phyloP scores from a whole-genome alignment of 2,329 filamentous ascomycete genomes.

The Diaporthe ilicicola region DNA sequence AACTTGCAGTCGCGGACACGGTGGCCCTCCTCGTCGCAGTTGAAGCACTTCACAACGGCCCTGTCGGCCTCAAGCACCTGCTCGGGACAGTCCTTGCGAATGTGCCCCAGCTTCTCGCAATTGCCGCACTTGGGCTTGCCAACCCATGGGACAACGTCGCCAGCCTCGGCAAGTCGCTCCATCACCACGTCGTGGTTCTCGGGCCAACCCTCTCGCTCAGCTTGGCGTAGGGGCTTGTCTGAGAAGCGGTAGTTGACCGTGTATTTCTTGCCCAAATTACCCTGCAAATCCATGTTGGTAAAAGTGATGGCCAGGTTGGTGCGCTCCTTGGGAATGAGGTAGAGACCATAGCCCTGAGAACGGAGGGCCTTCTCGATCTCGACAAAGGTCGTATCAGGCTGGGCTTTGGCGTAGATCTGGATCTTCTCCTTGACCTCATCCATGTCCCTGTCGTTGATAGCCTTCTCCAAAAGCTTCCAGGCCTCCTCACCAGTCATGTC shows the following conservation, averaged over 20 bases:
- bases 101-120: conserved; percentile 72
- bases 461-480: conserved; percentile 64
- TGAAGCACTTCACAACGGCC: conserved; percentile 65
- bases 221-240: conserved; percentile 63
- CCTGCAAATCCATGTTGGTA: conserved; percentile 78
- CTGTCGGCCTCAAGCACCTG: conserved; percentile 61
- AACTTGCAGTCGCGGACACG: conserved; percentile 73
- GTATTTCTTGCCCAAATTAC: conserved; percentile 71
- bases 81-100: conserved; percentile 65
- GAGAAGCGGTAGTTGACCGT: conserved; percentile 70
- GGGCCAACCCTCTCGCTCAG: conserved; percentile 69
- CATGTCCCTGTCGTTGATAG: conserved; percentile 62
- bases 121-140: conserved; percentile 69
- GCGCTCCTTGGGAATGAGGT: conserved; percentile 70
- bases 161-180: conserved; percentile 70
- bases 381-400: conserved; percentile 64
- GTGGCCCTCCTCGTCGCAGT: conserved; percentile 71
- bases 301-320: conserved; percentile 61
- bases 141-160: conserved; percentile 65
- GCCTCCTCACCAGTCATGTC: conserved; percentile 62
- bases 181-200: conserved; percentile 66
- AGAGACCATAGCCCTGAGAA: conserved; percentile 59
- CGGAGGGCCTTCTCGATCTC: conserved; percentile 71
- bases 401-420: conserved; percentile 69
- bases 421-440: conserved; percentile 69